Base-by-base conservation (phyloP, 2,329 filamentous ascomycete genomes). In the Phoma sp. region DNA sequence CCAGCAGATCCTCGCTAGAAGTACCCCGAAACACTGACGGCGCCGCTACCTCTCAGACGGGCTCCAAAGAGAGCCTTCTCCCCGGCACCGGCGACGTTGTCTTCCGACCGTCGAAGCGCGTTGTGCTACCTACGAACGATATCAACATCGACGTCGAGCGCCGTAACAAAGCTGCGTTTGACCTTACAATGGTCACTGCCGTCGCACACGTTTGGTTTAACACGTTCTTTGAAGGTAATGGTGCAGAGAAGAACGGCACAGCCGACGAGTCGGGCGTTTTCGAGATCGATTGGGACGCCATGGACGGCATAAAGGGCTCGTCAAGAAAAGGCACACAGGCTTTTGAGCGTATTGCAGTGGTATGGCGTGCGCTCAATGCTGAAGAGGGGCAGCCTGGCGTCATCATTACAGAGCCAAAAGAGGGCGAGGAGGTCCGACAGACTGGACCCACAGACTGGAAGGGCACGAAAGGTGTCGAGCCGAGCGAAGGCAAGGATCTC, bases 201-300 rank as follows among this genome's bases (percentile, higher is more conserved):
- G 88, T 98, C 9, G 93, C 93, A 0, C 93, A 98, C 68, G 91
- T 96, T 14, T 99, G 95, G 95, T 96, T 97, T 80, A 99, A 99
- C 69, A 81, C 87, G 1, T 98, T 87, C 75, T 98, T 98, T 66
- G 95, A 98, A 76, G 92, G 93, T 37, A 79, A 84, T 17, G 89
- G 90, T 0, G 87, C 89, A 0, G 89, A 92, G 67, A 81, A 87
- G 34, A 74, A 78, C 23, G 91, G 90, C 20, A 77, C 80, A 14
- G 81, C 91, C 0, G 83, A 89, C 42, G 83, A 87, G 36, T 90
- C 83, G 9, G 93, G 88, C 9, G 81, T 89, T 6, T 91, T 90
- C 69, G 84, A 87, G 57, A 86, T 87, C 21, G 82, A 85, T n/a
- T 91, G 87, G 86, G 86, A 90, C 15, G 83, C 82, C 17, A 90